Conservation (phyloP, 352 stramenopile species). For the Globisporangium okanoganense region DNA sequence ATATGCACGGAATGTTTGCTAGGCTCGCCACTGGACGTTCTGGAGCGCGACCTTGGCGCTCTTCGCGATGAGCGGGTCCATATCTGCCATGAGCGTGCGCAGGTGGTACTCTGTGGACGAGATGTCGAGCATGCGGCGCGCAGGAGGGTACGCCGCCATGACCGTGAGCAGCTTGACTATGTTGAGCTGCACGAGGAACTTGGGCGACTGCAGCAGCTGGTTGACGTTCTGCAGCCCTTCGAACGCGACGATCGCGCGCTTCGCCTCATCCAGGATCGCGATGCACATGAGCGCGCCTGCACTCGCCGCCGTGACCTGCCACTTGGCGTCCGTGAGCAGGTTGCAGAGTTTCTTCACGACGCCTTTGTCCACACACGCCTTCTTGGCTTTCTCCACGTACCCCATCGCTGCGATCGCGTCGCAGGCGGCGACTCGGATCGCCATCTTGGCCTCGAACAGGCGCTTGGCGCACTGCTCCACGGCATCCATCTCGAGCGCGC, state of each 20-base stretch:
- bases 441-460: conserved; percentile 33
- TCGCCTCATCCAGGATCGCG: conserved; percentile 61
- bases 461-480: conserved; percentile 39
- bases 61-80: conserved; percentile 44
- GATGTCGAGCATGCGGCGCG: conserved; percentile 43
- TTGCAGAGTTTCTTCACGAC: conserved; percentile 54
- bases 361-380: conserved; percentile 45
- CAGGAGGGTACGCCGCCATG: conserved; percentile 53
- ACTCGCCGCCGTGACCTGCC: conserved; percentile 46
- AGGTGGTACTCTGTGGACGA: conserved; percentile 49
- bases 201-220: conserved; percentile 58
- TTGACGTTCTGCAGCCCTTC: conserved; percentile 49
- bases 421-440: conserved; percentile 47
- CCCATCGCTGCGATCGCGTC: conserved; percentile 49
- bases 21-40: conserved; percentile 61
- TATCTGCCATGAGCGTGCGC: conserved; percentile 30
- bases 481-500: conserved; percentile 48
- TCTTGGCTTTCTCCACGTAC: conserved; percentile 57
- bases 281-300: conserved; percentile 66
- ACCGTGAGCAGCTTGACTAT: conserved; percentile 58
- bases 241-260: conserved; percentile 51
- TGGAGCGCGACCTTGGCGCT: conserved; percentile 53
- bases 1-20: too few species aligned
- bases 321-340: conserved; percentile 50
- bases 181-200: conserved; percentile 59